Evolutionary conservation across 2,329 filamentous ascomycete species (phyloP).

Genomic region (Keithomyces neogunnii): DNA sequence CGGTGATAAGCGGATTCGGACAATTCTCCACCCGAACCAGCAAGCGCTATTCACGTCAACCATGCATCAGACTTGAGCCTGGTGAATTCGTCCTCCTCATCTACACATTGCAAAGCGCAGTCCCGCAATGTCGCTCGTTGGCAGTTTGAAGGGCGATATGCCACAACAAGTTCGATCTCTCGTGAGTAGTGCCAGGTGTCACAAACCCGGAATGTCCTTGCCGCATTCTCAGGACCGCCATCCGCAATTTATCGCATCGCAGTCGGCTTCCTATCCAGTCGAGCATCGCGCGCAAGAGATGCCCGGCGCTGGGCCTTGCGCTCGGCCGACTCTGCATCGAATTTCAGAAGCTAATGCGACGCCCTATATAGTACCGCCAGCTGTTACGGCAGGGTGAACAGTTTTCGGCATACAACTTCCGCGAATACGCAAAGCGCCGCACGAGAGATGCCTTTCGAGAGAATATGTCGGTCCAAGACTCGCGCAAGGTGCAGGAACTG

Average conservation of each 20-base stretch:
- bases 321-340: neutral
- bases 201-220: neutral
- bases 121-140: slow-evolving; percentile 27
- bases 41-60: slow-evolving; percentile 2
- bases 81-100: neutral
- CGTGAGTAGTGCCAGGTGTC: slow-evolving; percentile 28
- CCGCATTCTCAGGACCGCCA: slow-evolving; percentile 1
- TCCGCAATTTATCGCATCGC: neutral
- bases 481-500: slow-evolving; percentile 73
- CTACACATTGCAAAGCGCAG: neutral
- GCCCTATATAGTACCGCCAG: slow-evolving; percentile 67
- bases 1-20: slow-evolving; percentile 8
- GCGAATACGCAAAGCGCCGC: slow-evolving; percentile 88
- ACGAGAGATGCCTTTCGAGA: slow-evolving; percentile 88
- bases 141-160: slow-evolving; percentile 40
- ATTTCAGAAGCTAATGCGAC: neutral
- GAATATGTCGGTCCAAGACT: slow-evolving; percentile 63
- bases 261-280: neutral
- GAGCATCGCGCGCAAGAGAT: neutral
- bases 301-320: neutral
- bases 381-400: slow-evolving; percentile 77
- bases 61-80: neutral
- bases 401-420: slow-evolving; percentile 94
- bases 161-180: slow-evolving; percentile 49
- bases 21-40: slow-evolving; percentile 9